A percentile compares a stretch with the other conserved stretches of the same genome.
Evolutionary conservation across 495 filamentous ascomycete genomes (phyloP).

Genomic region (Lasiosphaeria ovina): DNA sequence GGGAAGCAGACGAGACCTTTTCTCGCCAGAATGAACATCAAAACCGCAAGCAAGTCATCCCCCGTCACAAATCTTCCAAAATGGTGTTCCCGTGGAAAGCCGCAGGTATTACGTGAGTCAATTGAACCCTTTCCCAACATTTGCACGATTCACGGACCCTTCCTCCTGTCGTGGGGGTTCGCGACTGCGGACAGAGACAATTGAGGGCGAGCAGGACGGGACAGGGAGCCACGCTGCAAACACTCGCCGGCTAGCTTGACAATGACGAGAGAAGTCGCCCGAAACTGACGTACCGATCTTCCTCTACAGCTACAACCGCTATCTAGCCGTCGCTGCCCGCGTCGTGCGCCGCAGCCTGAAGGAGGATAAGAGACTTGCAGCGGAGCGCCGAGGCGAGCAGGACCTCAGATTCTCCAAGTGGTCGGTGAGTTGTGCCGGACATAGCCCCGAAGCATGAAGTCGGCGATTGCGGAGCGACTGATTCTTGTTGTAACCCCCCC

Average conservation of each 20-base stretch:
- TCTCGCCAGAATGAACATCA: constrained; percentile 18
- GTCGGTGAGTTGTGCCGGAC: constrained; percentile 67
- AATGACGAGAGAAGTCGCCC: no score
- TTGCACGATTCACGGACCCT: no score
- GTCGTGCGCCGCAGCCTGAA: constrained; percentile 89
- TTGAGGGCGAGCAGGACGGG: no score
- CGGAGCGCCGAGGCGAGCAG: constrained; percentile 86
- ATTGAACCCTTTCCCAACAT: constrained; percentile 9
- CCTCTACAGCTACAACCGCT: constrained; percentile 72
- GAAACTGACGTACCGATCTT: no score
- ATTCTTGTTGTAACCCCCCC: constrained; percentile 4
- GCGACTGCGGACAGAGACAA: no score
- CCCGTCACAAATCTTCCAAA: constrained; percentile 51
- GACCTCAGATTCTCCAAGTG: constrained; percentile 94
- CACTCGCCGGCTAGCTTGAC: no score
- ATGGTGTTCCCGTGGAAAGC: constrained; percentile 99
- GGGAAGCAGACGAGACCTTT: constrained; percentile 20
- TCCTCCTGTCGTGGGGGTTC: no score
- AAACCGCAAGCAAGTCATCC: constrained; percentile 19
- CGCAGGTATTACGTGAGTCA: constrained; percentile 86
- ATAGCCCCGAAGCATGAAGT: constrained; percentile 3
- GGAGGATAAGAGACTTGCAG: constrained; percentile 79
- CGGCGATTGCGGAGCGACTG: neutral
- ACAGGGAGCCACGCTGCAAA: no score
- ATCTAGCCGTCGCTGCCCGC: constrained; percentile 72